These are phyloP conservation scores for Salix suchowensis DNA, from an alignment of 345 rosid genomes.

Conservation along the genomic window DNA sequence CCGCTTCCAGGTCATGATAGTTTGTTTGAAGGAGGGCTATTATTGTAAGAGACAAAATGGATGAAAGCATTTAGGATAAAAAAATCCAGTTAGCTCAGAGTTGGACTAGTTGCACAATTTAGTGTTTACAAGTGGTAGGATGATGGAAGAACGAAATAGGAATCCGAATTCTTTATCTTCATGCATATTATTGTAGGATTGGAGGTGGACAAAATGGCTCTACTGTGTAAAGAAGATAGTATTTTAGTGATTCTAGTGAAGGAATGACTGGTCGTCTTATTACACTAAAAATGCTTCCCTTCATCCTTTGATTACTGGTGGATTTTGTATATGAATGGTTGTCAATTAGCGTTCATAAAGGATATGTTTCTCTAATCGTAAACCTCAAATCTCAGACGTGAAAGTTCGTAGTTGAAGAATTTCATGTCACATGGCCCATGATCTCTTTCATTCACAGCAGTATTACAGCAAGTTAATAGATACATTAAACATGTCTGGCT, in stretches of 20 bases:
- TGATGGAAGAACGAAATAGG: background rate
- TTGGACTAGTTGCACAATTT: background rate
- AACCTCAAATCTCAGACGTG: background rate
- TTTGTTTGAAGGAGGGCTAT: background rate
- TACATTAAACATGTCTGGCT: background rate
- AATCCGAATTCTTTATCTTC: background rate
- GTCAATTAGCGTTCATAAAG: background rate
- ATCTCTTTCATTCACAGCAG: background rate
- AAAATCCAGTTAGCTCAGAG: background rate
- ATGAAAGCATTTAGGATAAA: background rate
- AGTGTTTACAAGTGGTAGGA: background rate
- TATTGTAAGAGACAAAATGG: background rate
- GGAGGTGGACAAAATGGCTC: background rate
- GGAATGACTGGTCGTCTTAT: background rate
- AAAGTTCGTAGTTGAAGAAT: background rate
- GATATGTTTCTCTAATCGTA: background rate
- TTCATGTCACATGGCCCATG: background rate
- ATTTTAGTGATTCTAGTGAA: background rate
- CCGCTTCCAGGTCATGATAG: slow-evolving; percentile 23
- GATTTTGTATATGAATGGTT: background rate
- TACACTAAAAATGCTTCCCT: background rate
- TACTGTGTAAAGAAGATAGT: background rate
- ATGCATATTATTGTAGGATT: background rate
- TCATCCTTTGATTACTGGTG: background rate
- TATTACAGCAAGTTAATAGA: background rate